Evolutionary conservation across 1,139 yeast species (phyloP), one percentile per base, ranked within the genome.

Genomic region (Kazachstania sp.): DNA sequence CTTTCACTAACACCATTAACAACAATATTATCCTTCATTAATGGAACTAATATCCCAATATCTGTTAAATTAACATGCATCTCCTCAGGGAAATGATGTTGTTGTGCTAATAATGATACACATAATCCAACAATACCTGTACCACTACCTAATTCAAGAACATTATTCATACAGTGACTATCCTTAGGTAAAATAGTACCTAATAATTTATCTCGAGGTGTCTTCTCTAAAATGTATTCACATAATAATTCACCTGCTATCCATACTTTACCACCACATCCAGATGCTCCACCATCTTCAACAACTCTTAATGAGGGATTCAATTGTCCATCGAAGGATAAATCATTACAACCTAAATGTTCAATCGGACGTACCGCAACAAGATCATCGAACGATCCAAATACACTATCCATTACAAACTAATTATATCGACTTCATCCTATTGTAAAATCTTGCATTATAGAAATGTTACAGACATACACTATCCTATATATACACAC

Each of bases 191-290:
- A 8, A 4, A n/a, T 32, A 8, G 36, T 3, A 9, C 36, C 36
- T 32, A 32, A 32, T 15, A 32, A 15, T 12, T 41, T 46, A 5
- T 39, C 26, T 37, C 41, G 37, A 7, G 49, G 35, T 8, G 26
- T 48, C 40, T 50, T 51, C 39, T 65, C 66, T 3, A 65, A 45
- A 46, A 75, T 51, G 49, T 74, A 77, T 39, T 73, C 65, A 7
- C 79, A 69, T 15, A 77, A 59, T 32, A 76, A 61, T 48, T 76
- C 78, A 6, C 81, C 82, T 7, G 81, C 80, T 1, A 78, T 70
- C 82, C 82, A 77, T 5, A 77, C 65, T 49, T 75, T 74, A 4
- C 81, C 81, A n/a, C 81, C 81, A 57, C 81, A 77, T 1, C 81
- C 81, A 9, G 71, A 59, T 1, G 72, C 76, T 3, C 81, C 81